Evolutionary conservation across 306 rosid genomes (phyloP).

Genomic region (Gillenia trifoliata): DNA sequence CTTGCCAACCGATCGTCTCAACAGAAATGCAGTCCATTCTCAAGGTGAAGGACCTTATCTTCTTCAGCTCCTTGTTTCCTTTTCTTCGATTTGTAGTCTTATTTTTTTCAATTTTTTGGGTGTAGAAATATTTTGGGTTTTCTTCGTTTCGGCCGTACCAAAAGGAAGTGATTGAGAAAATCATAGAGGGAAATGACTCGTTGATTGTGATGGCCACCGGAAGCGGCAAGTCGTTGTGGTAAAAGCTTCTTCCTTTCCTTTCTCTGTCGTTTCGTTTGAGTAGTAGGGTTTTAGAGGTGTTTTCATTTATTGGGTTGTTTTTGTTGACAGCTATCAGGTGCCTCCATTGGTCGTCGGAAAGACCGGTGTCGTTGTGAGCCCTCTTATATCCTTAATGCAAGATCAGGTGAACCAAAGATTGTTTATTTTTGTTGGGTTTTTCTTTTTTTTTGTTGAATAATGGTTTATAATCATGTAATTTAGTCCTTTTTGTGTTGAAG

Average conservation of each 20-base stretch:
- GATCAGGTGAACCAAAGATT: constrained; percentile 54
- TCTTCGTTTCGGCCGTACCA: constrained; percentile 68
- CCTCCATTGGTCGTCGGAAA: constrained; percentile 76
- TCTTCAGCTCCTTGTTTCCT: neutral
- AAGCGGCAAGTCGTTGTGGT: constrained; percentile 89
- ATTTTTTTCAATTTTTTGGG: constrained; percentile 7
- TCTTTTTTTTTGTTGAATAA: neutral
- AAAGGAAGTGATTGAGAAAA: constrained; percentile 56
- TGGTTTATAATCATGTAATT: neutral
- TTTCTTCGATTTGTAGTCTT: neutral
- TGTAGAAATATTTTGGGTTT: constrained; percentile 64
- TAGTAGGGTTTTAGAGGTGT: neutral
- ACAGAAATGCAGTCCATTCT: constrained; percentile 29
- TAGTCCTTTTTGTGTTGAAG: neutral
- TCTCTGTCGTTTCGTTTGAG: neutral
- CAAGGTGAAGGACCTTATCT: constrained; percentile 32
- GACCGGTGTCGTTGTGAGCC: constrained; percentile 88
- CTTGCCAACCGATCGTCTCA: neutral
- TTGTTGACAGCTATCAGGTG: constrained; percentile 61
- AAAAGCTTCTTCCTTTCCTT: constrained; percentile 19
- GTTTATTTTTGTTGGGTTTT: neutral
- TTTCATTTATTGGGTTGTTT: neutral
- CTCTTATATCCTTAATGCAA: constrained; percentile 84
- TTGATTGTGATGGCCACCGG: constrained; percentile 95
- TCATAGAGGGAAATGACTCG: constrained; percentile 61